A percentile compares a stretch with the other conserved stretches of the same genome.
phyloP scores from a whole-genome alignment of 352 stramenopile genomes.

The Phytophthora quininea region DNA sequence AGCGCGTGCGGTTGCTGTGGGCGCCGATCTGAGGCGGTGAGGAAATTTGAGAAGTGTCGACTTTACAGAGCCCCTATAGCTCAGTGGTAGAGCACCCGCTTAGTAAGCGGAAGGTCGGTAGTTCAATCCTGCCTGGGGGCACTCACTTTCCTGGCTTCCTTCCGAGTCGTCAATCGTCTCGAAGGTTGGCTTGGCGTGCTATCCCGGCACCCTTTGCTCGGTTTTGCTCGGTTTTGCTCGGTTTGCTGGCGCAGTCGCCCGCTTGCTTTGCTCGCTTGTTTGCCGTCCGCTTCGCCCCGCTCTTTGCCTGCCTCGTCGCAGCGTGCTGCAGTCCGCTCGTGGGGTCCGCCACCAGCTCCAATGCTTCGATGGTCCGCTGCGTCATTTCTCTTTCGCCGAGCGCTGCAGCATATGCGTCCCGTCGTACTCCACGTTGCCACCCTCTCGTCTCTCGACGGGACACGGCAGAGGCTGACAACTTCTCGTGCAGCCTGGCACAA shows the following conservation, averaged over 20 bases:
- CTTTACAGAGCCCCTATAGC: conserved; percentile 21
- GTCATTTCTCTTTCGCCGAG: too few relatives aligned
- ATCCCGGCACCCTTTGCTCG: not conserved
- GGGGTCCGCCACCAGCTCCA: too few relatives aligned
- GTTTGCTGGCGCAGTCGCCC: not conserved
- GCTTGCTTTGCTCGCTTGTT: too few relatives aligned
- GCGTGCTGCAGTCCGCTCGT: too few relatives aligned
- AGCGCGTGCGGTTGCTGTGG: not conserved
- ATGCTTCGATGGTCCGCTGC: too few relatives aligned
- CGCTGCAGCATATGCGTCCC: too few relatives aligned
- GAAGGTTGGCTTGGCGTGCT: not conserved
- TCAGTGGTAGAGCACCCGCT: conserved; percentile 39
- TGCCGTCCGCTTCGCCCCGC: too few relatives aligned
- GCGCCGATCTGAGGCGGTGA: not conserved
- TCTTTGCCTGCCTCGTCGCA: too few relatives aligned
- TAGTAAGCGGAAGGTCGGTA: conserved; percentile 38
- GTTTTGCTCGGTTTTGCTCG: conserved; percentile 13
- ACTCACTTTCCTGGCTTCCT: not conserved
- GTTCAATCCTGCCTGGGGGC: conserved; percentile 35
- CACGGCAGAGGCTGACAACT: too few relatives aligned
- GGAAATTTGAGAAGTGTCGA: not conserved
- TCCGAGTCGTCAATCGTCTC: not conserved
- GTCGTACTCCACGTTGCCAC: too few relatives aligned
- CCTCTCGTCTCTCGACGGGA: too few relatives aligned
- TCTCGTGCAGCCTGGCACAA: too few relatives aligned